Evolutionary conservation across 441 rosid genomes (phyloP), one percentile per base, ranked within the genome.

Genomic region (Aquilaria agallochum): DNA sequence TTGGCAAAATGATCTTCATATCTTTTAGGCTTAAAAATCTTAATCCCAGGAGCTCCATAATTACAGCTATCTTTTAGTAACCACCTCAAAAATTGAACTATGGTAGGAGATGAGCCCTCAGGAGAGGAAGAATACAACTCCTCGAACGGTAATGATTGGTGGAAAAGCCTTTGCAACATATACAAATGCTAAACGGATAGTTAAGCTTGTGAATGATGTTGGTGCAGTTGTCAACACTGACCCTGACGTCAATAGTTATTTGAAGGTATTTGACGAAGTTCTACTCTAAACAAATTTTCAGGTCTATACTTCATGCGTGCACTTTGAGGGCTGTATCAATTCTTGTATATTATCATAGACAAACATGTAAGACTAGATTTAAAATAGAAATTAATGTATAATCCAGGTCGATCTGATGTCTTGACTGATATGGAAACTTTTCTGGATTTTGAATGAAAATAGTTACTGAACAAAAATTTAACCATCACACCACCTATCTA

Each of bases 111-210:
- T 92, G 97, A 89, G 75, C 52, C 81, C 91, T 65, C 88, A 92
- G 73, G 91, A 86, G 69, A 70, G 96, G 72, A 88, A 84, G 80
- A 89, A 81, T 64, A 81, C 86, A 72, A 85, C 83, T 79, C 80
- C 97, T 40, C 97, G 97, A 34, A 92, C 99, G 30, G 70, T 92
- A 63, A 92, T 95, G 99, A 79, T 95, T 65, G 97, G 99, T 65
- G 99, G 99, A 65, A 95, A 95, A 80, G 99, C 99, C 58, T 95
- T 92, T 83, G 98, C 98, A 61, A 95, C 98, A 8, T 95, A 95
- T 71, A 86, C 97, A 55, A 95, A 95, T 78, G 99, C 99, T 58
- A 92, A 92, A 77, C 84, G 95, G 74, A 95, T 92, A 64, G 99
- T 95, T 79, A 92, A 95, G 72, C 80, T 92, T 65, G 98, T 95